Evolutionary conservation across 2,329 filamentous ascomycete genomes (phyloP), one percentile per base, ranked within the genome.

Genomic region (Stagonosporopsis cucurbitacearum): DNA sequence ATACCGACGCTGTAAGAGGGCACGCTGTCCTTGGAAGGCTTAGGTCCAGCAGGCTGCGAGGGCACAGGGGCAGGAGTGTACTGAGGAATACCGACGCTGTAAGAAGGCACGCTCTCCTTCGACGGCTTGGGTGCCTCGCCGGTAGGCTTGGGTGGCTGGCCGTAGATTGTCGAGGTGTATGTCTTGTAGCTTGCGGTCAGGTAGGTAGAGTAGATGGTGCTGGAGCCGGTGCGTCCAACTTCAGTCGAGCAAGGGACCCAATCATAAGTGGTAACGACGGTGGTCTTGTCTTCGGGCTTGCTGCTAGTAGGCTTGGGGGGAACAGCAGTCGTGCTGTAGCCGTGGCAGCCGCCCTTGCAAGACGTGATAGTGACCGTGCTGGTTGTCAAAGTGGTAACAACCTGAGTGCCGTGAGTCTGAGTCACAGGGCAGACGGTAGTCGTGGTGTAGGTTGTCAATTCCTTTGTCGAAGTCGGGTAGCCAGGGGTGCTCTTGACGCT

Each of bases 191-290:
- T 66, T 5, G 70, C 50, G 5, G 73, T 76, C n/a, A 78, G 61
- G 66, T 73, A 78, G 49, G 75, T 77, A 3, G 70, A 74, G 68
- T 75, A 77, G 64, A 68, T 67, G 32, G 64, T 69, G 5, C 65
- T 64, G 17, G 49, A 52, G 40, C 65, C 71, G 51, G 59, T 64
- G n/a, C 68, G 64, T 44, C 69, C 73, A 32, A 77, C 69, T 13
- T 71, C 55, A 6, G 74, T 75, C 6, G 70, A 74, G 67, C 68
- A 72, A 32, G 75, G 75, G 13, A 77, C 70, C 60, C 72, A 78
- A 3, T 63, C 63, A 42, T 72, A 74, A 43, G 69, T 65, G 12
- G 72, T 75, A 23, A 73, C 64, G 15, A 69, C 73, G 35, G 68
- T 68, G 7, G 71, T 71, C 35, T 58, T 49, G 37, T 63, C 62